Evolutionary conservation across 345 rosid genomes (phyloP).

Genomic region (Abelmoschus esculentus): DNA sequence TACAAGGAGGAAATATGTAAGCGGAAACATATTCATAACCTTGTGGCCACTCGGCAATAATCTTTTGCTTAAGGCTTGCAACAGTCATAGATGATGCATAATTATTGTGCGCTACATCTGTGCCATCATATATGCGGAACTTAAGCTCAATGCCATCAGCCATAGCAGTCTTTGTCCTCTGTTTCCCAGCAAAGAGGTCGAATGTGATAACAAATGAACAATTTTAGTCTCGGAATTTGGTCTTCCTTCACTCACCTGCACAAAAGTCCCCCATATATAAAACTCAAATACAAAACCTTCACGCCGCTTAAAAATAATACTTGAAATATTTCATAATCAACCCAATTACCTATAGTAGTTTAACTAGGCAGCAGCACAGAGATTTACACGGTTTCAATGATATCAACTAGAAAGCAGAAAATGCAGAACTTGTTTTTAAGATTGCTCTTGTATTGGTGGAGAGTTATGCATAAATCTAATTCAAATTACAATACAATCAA

Average conservation of each 20-base stretch:
- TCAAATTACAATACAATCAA: no score
- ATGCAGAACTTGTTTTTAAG: background rate
- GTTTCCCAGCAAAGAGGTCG: background rate
- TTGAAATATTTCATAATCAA: background rate
- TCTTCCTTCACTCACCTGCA: conserved; percentile 24
- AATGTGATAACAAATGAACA: conserved; percentile 12
- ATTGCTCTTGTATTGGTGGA: no score
- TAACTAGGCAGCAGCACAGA: background rate
- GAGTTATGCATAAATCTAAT: no score
- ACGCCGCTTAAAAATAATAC: no score
- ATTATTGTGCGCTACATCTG: conserved; percentile 32
- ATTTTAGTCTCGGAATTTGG: conserved; percentile 13
- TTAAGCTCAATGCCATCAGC: conserved; percentile 35
- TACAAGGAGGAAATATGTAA: background rate
- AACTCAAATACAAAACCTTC: background rate
- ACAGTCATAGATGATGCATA: conserved; percentile 28
- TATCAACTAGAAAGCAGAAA: background rate
- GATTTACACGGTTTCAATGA: background rate
- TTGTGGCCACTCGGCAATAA: conserved; percentile 42
- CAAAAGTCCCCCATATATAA: background rate
- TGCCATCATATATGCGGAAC: conserved; percentile 37
- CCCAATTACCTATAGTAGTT: background rate
- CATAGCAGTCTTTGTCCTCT: conserved; percentile 3
- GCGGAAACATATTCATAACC: conserved; percentile 18
- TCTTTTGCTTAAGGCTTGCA: conserved; percentile 32